phyloP scores from a whole-genome alignment of 2,329 filamentous ascomycete genomes.

The Dryadomyces sulphureus region DNA sequence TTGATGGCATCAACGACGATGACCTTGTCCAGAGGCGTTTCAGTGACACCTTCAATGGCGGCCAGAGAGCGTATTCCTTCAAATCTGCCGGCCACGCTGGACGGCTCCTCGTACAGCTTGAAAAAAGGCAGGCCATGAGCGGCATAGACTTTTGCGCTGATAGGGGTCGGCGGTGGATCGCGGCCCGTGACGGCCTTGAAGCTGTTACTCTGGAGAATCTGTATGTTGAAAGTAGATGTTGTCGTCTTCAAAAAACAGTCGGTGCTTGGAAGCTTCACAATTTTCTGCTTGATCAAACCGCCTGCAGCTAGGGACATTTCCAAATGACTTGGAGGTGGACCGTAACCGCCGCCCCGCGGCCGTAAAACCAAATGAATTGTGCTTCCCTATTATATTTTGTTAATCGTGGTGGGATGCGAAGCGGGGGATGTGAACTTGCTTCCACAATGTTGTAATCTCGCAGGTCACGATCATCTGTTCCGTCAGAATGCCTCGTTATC shows the following conservation, averaged over 20 bases:
- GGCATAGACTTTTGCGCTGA: not conserved
- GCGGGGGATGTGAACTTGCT: too few species aligned
- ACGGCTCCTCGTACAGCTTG: too few species aligned
- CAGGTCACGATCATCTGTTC: too few species aligned
- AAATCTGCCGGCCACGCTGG: too few species aligned
- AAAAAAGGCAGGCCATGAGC: too few species aligned
- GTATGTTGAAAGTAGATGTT: not conserved
- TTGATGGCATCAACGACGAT: not conserved
- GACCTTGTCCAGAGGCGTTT: not conserved
- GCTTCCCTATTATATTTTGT: too few species aligned
- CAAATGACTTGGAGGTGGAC: not conserved
- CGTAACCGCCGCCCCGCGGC: not conserved
- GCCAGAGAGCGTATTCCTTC: too few species aligned
- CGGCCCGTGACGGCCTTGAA: not conserved
- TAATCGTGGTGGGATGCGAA: too few species aligned
- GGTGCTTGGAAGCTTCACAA: not conserved
- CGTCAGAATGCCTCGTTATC: too few species aligned
- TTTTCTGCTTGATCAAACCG: not conserved
- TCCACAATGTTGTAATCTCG: too few species aligned
- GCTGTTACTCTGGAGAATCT: slow-evolving; percentile 3
- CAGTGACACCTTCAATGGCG: too few species aligned
- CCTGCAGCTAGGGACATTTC: not conserved
- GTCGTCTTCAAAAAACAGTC: not conserved
- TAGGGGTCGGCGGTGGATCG: not conserved
- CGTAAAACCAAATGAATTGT: too few species aligned